These are phyloP conservation scores for Pisolithus albus DNA, from an alignment of 768 basidiomycete genomes.

Conservation along the genomic window DNA sequence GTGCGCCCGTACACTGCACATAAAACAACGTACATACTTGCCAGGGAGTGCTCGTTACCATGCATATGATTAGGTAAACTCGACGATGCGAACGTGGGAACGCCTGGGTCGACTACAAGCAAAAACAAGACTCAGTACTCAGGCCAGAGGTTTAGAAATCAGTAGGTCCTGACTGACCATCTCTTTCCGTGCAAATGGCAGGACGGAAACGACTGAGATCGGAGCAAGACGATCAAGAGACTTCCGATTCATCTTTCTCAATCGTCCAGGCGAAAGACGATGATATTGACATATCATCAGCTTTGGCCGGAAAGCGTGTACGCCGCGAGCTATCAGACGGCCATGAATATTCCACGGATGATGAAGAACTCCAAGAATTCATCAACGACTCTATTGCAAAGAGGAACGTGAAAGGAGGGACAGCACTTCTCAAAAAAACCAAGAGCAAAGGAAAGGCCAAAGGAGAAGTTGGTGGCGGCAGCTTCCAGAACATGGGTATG, in stretches of 20 bases:
- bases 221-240: slow-evolving; percentile 3
- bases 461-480: slow-evolving; percentile 84
- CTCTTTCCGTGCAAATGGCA: slow-evolving; percentile 13
- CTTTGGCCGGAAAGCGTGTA: slow-evolving; percentile 44
- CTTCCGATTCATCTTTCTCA: slow-evolving; percentile 8
- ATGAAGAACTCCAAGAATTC: slow-evolving; percentile 56
- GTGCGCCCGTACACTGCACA: too few species aligned
- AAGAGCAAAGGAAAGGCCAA: slow-evolving; percentile 69
- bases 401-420: slow-evolving; percentile 68
- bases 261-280: slow-evolving; percentile 19
- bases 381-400: slow-evolving; percentile 66
- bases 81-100: too few species aligned
- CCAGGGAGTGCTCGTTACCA: too few species aligned
- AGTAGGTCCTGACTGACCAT: neutral
- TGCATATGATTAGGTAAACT: too few species aligned
- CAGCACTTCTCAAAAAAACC: slow-evolving; percentile 66
- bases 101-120: too few species aligned
- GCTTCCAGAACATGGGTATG: slow-evolving; percentile 94
- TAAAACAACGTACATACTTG: too few species aligned
- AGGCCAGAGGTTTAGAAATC: too few species aligned
- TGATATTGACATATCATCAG: slow-evolving; percentile 60
- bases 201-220: slow-evolving; percentile 27
- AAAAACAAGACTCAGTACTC: too few species aligned
- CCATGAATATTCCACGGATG: slow-evolving; percentile 32
- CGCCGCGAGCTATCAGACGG: neutral